These are phyloP conservation scores for Hirsutella thompsonii DNA, from an alignment of 2,329 filamentous ascomycete genomes.

Conservation along the genomic window DNA sequence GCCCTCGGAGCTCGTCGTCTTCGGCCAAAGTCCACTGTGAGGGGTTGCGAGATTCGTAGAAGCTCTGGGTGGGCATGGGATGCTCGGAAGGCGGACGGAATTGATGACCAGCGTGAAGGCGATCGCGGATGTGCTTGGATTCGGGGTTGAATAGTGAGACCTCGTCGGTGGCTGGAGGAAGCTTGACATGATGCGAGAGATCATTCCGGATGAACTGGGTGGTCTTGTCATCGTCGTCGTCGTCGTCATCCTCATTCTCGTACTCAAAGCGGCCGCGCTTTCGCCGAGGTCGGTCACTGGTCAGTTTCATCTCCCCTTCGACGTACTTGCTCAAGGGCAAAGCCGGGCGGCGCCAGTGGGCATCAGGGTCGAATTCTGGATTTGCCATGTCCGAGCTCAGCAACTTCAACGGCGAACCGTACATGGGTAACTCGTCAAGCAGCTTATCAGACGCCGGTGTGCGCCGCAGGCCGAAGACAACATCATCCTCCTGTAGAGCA, in stretches of 20 bases:
- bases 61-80: constrained; percentile 77
- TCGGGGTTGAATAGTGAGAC: constrained; percentile 84
- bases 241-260: constrained; percentile 50
- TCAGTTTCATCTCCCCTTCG: constrained; percentile 64
- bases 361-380: constrained; percentile 53
- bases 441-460: constrained; percentile 66
- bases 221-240: constrained; percentile 41
- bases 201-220: constrained; percentile 43
- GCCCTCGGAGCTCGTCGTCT: constrained; percentile 73
- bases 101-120: constrained; percentile 80
- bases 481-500: constrained; percentile 66
- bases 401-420: constrained; percentile 49
- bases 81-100: constrained; percentile 89
- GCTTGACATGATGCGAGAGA: constrained; percentile 27
- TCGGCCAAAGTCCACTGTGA: constrained; percentile 89
- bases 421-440: constrained; percentile 70
- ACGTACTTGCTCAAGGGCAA: constrained; percentile 80
- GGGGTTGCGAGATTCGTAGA: constrained; percentile 75
- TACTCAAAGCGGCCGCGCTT: constrained; percentile 81
- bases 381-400: constrained; percentile 43
- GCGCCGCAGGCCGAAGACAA: constrained; percentile 64
- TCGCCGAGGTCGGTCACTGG: constrained; percentile 48
- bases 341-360: constrained; percentile 62
- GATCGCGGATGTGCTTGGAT: constrained; percentile 78
- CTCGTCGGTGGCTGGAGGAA: constrained; percentile 57